Evolutionary conservation across 1,284 basidiomycete species (phyloP), one percentile per base, ranked within the genome.

Genomic region (Athelia psychrophila): DNA sequence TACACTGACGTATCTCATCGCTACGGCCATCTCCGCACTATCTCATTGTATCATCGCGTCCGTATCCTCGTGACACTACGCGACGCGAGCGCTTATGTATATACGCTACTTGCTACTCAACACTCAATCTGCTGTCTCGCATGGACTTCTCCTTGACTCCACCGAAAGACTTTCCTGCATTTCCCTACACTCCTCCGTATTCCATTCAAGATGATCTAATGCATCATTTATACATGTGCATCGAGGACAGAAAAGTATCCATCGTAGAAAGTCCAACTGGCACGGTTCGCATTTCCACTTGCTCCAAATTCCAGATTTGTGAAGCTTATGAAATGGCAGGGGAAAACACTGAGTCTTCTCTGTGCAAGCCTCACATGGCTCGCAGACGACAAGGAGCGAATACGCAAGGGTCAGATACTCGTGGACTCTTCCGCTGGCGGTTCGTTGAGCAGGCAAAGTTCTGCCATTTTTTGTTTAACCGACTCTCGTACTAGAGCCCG

Each of bases 261-360:
- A 88, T 98, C 44, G 73, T 93, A 19, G 91, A 94, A 65, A 91
- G 88, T 56, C 93, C 91, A 0, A 94, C 92, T 0, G 92, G 92
- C 56, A 94, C 92, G 20, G 87, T 88, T 50, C 65, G 77, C 59
- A 36, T 2, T 12, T 24, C 32, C n/a, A n/a, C n/a, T n/a, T n/a
- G n/a, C n/a, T 35, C 36, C 33, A 35, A 30, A 12, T 4, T 35
- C n/a, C 6, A 42, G n/a, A 16, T 22, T 42, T 18, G n/a, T 8
- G 22, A 19, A 5, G 38, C 18, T 19, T 6, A 18, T n/a, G 38
- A n/a, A 50, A 18, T 8, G 44, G 16, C 53, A 91, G 80, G 93
- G 93, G 24, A 95, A 95, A 69, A 92, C 91, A 0, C 70, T 95
- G n/a, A 92, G 86, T 58, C 76, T 95, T 2, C 74, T 95, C 3